Conservation (phyloP, 108 stramenopile species). For the Bacterosira constricta region DNA sequence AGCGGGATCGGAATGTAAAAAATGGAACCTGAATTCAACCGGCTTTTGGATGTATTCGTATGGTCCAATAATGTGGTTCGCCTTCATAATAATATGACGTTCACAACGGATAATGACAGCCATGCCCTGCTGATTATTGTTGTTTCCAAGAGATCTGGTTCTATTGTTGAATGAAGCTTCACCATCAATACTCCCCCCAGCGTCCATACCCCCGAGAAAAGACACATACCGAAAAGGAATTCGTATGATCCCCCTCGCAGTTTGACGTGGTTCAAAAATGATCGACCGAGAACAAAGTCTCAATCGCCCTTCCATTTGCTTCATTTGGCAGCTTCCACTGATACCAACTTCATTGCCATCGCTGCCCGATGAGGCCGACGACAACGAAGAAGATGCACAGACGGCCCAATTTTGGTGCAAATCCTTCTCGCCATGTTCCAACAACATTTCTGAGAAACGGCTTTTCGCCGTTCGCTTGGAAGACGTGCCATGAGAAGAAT, state of each 20-base stretch:
- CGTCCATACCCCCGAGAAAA: slow-evolving; percentile 5
- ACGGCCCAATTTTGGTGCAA: slow-evolving; percentile 87
- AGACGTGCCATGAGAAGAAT: slow-evolving; percentile 3
- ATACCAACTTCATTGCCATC: not conserved
- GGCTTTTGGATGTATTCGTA: slow-evolving; percentile 49
- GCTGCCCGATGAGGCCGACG: not conserved
- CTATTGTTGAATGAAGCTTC: not conserved
- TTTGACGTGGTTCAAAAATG: slow-evolving; percentile 83
- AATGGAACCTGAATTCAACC: slow-evolving; percentile 62
- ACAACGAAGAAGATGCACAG: slow-evolving; percentile 48
- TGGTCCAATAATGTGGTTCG: slow-evolving; percentile 67
- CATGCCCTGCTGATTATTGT: not conserved
- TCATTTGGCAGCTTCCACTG: slow-evolving; percentile 44
- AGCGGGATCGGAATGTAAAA: slow-evolving; percentile 74
- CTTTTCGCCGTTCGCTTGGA: slow-evolving; percentile 9
- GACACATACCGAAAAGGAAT: slow-evolving; percentile 73
- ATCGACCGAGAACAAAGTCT: slow-evolving; percentile 76
- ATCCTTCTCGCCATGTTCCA: slow-evolving; percentile 82
- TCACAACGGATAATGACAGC: slow-evolving; percentile 37
- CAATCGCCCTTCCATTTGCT: slow-evolving; percentile 70
- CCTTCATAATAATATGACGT: slow-evolving; percentile 62
- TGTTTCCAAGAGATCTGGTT: not conserved
- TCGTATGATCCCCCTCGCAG: slow-evolving; percentile 63
- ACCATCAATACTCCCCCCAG: not conserved
- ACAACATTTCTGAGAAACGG: slow-evolving; percentile 73